These are phyloP conservation scores for Hypoxylon fragiforme DNA, from an alignment of 495 filamentous ascomycete genomes.

Conservation along the genomic window DNA sequence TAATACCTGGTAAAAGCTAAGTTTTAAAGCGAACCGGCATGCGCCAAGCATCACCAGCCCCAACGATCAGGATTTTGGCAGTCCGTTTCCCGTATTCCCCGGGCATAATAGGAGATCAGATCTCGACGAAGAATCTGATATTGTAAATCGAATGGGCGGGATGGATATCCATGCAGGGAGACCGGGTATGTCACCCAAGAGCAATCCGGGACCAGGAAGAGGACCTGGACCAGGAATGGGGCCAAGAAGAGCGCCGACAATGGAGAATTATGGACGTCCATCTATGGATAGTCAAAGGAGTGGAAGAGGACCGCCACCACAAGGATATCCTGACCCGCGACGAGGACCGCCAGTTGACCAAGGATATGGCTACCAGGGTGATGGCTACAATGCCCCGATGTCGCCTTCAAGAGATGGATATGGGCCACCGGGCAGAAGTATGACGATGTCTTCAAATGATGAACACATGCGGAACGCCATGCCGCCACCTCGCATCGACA, in stretches of 20 bases:
- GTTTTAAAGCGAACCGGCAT: conserved; percentile 34
- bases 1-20: conserved; percentile 13
- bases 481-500: conserved; percentile 40
- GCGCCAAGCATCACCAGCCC: conserved; percentile 44
- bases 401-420: conserved; percentile 37
- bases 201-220: conserved; percentile 33
- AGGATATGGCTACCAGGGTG: conserved; percentile 42
- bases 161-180: conserved; percentile 59
- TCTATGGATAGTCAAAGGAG: conserved; percentile 41
- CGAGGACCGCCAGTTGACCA: conserved; percentile 44
- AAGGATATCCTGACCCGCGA: conserved; percentile 47
- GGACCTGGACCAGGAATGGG: conserved; percentile 38
- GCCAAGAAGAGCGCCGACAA: conserved; percentile 40
- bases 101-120: conserved; percentile 53
- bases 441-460: conserved; percentile 57
- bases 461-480: conserved; percentile 43
- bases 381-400: conserved; percentile 41
- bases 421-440: conserved; percentile 51
- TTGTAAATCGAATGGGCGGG: conserved; percentile 58
- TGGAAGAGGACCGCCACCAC: conserved; percentile 40
- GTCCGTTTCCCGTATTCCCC: conserved; percentile 69
- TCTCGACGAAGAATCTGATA: conserved; percentile 47
- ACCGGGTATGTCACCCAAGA: conserved; percentile 24
- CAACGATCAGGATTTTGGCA: conserved; percentile 60
- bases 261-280: conserved; percentile 40